phyloP scores from a whole-genome alignment of 805 yeast species.

The Torulaspora microellipsoides region DNA sequence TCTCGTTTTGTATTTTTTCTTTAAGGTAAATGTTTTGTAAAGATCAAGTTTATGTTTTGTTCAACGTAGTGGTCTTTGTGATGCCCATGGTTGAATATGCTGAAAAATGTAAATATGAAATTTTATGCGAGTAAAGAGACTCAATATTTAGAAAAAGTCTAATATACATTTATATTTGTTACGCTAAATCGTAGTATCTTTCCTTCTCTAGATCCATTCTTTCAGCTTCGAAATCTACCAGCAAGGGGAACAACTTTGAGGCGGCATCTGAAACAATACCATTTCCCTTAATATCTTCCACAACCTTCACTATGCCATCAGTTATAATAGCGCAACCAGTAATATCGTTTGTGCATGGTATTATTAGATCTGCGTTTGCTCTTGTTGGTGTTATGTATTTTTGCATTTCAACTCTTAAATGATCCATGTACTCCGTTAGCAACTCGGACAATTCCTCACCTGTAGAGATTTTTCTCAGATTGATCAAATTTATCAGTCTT shows the following conservation, averaged over 20 bases:
- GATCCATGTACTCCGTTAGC: conserved; percentile 28
- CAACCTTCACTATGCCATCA: conserved; percentile 32
- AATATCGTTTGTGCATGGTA: conserved; percentile 28
- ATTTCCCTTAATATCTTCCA: conserved; percentile 21
- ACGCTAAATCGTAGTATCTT: conserved; percentile 30
- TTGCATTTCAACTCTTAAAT: conserved; percentile 30
- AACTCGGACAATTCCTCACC: conserved; percentile 20
- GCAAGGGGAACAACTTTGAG: conserved; percentile 14
- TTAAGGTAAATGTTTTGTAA: conserved; percentile 1
- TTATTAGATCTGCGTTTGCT: conserved; percentile 30
- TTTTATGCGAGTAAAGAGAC: too few species aligned
- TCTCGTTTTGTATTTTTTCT: neutral
- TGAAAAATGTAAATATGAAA: too few species aligned
- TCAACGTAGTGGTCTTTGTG: neutral
- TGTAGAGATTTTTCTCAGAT: conserved; percentile 10
- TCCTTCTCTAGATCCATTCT: conserved; percentile 31
- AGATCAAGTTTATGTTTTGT: neutral
- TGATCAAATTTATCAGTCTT: conserved; percentile 74
- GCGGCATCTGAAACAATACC: neutral
- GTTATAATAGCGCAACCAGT: conserved; percentile 29
- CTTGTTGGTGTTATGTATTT: conserved; percentile 31
- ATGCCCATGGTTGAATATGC: too few species aligned
- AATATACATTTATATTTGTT: neutral
- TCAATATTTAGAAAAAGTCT: too few species aligned
- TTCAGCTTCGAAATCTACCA: conserved; percentile 30